Evolutionary conservation across 2,329 filamentous ascomycete genomes (phyloP), one percentile per base, ranked within the genome.

Genomic region (Coccinonectria pachysandricola): DNA sequence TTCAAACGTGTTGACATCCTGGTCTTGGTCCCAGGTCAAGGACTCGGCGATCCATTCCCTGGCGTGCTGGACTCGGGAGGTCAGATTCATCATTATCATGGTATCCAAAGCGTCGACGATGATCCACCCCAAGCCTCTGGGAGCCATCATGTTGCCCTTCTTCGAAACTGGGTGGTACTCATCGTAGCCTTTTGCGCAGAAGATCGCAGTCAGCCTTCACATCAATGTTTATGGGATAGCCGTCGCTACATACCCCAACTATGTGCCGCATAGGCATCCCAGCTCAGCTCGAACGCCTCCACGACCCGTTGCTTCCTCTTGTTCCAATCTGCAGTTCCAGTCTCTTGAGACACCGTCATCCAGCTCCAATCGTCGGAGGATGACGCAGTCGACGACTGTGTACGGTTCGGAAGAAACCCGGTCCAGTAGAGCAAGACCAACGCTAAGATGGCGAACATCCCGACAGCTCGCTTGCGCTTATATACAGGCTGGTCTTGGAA

Each of bases 31-130:
- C 59, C 92, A 96, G 8, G 76, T 78, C 36, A 96, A 58, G 6
- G 76, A 76, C 4, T 75, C 78, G 2, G 82, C 68, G 24, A 98
- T 75, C 91, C 91, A 98, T 49, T 93, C 73, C 30, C 88, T 71
- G 15, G 91, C 88, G 47, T 92, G 77, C 19, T 76, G 69, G 19
- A 98, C 68, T 35, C 87, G 77, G 16, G 75, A 80, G 9, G 88
- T 96, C 39, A 94, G 66, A 53, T 96, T 96, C 91, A 98, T 98
- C 35, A 98, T 65, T 62, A 98, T 98, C 68, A 96, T 72, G 1
- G 91, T 98, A 55, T 98, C 91, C 37, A 98, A 64, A 8, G 88
- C 77, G 59, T 98, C 91, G 31, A 98, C 79, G 36, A 98, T 95
- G 47, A 96, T 96, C 91, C 92, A 98, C 15, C 91, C 91, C 57